These are phyloP conservation scores for Chlorella variabilis DNA, from an alignment of 163 green algal species.

Conservation along the genomic window DNA sequence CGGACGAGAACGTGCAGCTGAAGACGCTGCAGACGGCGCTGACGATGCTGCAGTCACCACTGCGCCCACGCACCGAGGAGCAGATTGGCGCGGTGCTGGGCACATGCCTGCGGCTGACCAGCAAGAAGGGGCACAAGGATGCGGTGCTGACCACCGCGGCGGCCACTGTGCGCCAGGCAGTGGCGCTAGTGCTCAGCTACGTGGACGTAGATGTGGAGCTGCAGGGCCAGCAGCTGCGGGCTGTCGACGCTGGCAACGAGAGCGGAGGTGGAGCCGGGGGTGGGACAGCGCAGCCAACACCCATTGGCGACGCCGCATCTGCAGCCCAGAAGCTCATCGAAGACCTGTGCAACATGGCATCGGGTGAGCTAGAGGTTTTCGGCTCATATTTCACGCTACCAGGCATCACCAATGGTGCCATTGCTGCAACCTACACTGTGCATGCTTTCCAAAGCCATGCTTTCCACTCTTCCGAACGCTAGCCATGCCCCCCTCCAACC, in stretches of 20 bases:
- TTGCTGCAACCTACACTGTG: background rate
- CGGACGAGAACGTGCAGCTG: conserved; percentile 84
- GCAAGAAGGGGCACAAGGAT: conserved; percentile 57
- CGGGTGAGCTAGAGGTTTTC: too few species aligned
- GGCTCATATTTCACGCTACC: too few species aligned
- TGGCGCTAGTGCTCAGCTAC: conserved; percentile 85
- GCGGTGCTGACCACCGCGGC: conserved; percentile 79
- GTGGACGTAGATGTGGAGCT: conserved; percentile 47
- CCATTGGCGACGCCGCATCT: conserved; percentile 3
- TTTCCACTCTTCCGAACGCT: too few species aligned
- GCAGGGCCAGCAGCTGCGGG: conserved; percentile 22
- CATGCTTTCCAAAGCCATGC: too few species aligned
- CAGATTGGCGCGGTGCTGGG: conserved; percentile 68
- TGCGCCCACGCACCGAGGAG: conserved; percentile 59
- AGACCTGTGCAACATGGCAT: conserved; percentile 74
- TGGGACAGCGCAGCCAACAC: background rate
- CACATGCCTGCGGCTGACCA: conserved; percentile 70
- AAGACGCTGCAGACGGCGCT: conserved; percentile 86
- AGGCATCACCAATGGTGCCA: too few species aligned
- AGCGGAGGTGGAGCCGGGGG: background rate
- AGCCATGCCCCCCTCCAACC: too few species aligned
- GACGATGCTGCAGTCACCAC: conserved; percentile 79
- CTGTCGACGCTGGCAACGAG: too few species aligned
- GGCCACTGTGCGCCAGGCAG: conserved; percentile 81
- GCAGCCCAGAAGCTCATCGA: conserved; percentile 79